phyloP scores from a whole-genome alignment of 768 basidiomycete species.

The Termitomyces sp. region DNA sequence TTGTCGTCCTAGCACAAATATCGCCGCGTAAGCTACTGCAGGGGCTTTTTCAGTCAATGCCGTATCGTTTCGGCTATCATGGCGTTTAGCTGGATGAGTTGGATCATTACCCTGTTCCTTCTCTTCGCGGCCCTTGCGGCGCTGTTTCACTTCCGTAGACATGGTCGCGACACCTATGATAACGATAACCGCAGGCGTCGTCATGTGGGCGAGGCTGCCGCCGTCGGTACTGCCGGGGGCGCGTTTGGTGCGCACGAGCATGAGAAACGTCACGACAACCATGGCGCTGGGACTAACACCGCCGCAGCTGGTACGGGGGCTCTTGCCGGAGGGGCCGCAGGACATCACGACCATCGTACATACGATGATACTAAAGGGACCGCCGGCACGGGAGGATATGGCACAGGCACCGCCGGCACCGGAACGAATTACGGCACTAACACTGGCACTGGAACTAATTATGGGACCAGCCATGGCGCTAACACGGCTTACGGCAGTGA shows the following conservation, averaged over 20 bases:
- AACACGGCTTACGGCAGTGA: neutral
- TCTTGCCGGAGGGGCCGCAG: neutral
- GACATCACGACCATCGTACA: neutral
- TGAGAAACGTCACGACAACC: neutral
- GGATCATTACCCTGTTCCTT: slow-evolving; percentile 45
- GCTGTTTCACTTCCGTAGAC: slow-evolving; percentile 3
- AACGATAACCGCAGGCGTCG: neutral
- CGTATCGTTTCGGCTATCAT: slow-evolving; percentile 59
- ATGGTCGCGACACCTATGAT: neutral
- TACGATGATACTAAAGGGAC: neutral
- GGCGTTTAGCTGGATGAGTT: slow-evolving; percentile 66
- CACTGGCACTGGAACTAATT: neutral
- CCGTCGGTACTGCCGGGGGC: neutral
- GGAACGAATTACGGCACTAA: neutral
- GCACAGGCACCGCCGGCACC: neutral
- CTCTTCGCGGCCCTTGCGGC: slow-evolving; percentile 33
- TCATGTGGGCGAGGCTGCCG: slow-evolving; percentile 4
- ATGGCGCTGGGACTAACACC: neutral
- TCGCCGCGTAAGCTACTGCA: slow-evolving; percentile 55
- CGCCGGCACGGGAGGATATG: neutral
- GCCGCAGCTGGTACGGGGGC: neutral
- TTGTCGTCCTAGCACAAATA: slow-evolving; percentile 39
- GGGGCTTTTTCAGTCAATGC: slow-evolving; percentile 42
- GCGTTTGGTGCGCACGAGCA: neutral
- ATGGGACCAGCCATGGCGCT: neutral